A percentile compares a stretch with the other conserved stretches of the same genome.
These are phyloP conservation scores for Zymoseptoria passerinii DNA, from an alignment of 2,329 filamentous ascomycete genomes.

Conservation along the genomic window DNA sequence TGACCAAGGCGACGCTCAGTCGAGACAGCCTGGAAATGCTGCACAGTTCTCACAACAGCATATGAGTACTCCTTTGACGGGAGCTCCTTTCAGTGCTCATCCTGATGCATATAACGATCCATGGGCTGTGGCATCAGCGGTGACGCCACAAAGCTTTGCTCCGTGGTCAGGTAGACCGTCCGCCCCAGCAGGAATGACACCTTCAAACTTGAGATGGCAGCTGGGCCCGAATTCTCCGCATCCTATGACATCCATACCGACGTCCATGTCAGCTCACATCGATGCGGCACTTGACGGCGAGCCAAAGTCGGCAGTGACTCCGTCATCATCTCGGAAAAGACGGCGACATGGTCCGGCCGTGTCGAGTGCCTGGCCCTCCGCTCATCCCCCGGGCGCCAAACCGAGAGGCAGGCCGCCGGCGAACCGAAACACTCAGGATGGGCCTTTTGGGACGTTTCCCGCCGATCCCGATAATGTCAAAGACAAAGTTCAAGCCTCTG, in stretches of 20 bases:
- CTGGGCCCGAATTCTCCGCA: conserved; percentile 46
- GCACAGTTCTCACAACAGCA: conserved; percentile 3
- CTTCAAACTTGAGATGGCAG: conserved; percentile 32
- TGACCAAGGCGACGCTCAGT: conserved; percentile 13
- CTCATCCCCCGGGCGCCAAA: conserved; percentile 58
- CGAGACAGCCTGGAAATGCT: conserved; percentile 7
- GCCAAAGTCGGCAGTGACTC: conserved; percentile 66
- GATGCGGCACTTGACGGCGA: conserved; percentile 45
- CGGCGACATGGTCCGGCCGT: conserved; percentile 76
- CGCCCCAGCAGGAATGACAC: conserved; percentile 34
- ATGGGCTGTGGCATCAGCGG: conserved; percentile 36
- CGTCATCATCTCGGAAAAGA: conserved; percentile 45
- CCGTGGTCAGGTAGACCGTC: conserved; percentile 29
- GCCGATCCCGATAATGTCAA: conserved; percentile 42
- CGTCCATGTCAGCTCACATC: conserved; percentile 36
- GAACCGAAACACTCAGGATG: conserved; percentile 57
- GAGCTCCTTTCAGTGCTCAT: conserved; percentile 45
- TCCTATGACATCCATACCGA: conserved; percentile 69
- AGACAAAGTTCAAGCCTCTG: conserved; percentile 9
- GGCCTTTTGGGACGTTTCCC: conserved; percentile 62
- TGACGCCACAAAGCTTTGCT: conserved; percentile 31
- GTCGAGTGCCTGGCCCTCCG: conserved; percentile 78
- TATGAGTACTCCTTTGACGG: conserved; percentile 43
- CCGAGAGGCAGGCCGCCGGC: conserved; percentile 71
- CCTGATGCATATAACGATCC: conserved; percentile 48